Conservation (phyloP, 2,329 filamentous ascomycete genomes). For the Aspergillus alliaceus region DNA sequence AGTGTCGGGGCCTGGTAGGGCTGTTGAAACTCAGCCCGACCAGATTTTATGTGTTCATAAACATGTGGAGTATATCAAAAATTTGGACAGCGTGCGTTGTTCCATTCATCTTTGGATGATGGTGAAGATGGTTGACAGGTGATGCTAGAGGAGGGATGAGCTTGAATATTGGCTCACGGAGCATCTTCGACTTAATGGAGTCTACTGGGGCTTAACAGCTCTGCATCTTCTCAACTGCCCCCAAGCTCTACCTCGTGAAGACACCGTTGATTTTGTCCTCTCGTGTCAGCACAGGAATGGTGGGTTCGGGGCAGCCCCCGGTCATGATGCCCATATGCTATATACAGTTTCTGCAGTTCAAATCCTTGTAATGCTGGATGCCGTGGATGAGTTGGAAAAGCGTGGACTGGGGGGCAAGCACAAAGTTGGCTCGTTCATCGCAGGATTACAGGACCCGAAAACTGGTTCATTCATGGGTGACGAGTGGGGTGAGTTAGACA, state of each 20-base stretch:
- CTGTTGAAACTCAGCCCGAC: slow-evolving; percentile 45
- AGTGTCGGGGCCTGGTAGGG: slow-evolving; percentile 60
- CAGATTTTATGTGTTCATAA: slow-evolving; percentile 58
- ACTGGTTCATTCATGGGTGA: slow-evolving; percentile 91
- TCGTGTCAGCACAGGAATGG: slow-evolving; percentile 88
- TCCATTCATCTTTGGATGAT: slow-evolving; percentile 22
- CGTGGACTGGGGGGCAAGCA: slow-evolving; percentile 66
- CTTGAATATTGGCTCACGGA: slow-evolving; percentile 98
- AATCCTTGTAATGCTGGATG: slow-evolving; percentile 83
- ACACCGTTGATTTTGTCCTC: slow-evolving; percentile 88
- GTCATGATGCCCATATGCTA: slow-evolving; percentile 93
- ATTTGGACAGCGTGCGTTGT: slow-evolving; percentile 74
- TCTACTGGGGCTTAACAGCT: slow-evolving; percentile 94
- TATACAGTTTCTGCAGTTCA: slow-evolving; percentile 95
- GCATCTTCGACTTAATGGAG: slow-evolving; percentile 88
- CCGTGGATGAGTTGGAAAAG: slow-evolving; percentile 76
- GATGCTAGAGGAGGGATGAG: slow-evolving; percentile 77
- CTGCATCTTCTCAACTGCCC: slow-evolving; percentile 81
- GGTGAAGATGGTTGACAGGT: slow-evolving; percentile 29
- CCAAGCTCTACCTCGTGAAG: slow-evolving; percentile 74
- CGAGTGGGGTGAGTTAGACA: slow-evolving; percentile 95
- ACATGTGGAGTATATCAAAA: slow-evolving; percentile 92
- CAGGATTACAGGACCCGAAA: slow-evolving; percentile 73
- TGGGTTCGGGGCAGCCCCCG: slow-evolving; percentile 90
- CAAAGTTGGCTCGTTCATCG: slow-evolving; percentile 78